Base-by-base conservation (phyloP, 495 filamentous ascomycete species). In the Podospora tetraspora region DNA sequence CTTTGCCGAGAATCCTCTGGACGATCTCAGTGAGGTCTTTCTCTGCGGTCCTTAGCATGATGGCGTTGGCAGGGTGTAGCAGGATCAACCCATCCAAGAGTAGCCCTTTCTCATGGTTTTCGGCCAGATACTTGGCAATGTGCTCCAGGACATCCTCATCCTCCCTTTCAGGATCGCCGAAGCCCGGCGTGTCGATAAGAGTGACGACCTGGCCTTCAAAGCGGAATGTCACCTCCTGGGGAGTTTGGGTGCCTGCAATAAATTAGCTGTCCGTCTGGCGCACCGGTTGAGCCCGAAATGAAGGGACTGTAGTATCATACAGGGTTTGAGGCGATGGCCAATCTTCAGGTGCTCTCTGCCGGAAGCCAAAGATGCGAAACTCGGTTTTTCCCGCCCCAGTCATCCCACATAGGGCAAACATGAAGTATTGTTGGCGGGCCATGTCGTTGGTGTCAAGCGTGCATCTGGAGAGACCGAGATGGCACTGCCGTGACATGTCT, bases 141-240 rank as follows among this genome's bases (percentile, higher is more conserved):
- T 79, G 73, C 59, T 70, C 56, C 29, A 86, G 69, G 10, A 85
- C 72, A 25, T 83, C 76, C 2, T 66, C 66, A 29, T 83, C 81
- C 2, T 74, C 73, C 19, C 69, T 58, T 13, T 66, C 62, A 0
- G 79, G 80, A 67, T 84, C 83, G 59, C 79, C 74, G 63, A 84
- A 84, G 3, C 83, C 82, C 1, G 83, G 81, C 1, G 81, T 83
- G 70, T 84, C 83, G 24, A 82, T 63, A 6, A 79, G 66, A 30
- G 56, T 68, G 30, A 78, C 73, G 1, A 11, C 2, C 7, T 34
- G 57, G 9, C 30, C 64, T 27, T 66, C 64, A 52, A 66, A 11
- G 19, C 13, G 12, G 57, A 59, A 66, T 29, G 22, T 60, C 19
- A 66, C 57, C n/a, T 13, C 29, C 16, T 59, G 52, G 13, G 57